Evolutionary conservation across 176 grass and related monocot species (phyloP), one percentile per base, ranked within the genome.

Genomic region (Rhynchospora tenuis): DNA sequence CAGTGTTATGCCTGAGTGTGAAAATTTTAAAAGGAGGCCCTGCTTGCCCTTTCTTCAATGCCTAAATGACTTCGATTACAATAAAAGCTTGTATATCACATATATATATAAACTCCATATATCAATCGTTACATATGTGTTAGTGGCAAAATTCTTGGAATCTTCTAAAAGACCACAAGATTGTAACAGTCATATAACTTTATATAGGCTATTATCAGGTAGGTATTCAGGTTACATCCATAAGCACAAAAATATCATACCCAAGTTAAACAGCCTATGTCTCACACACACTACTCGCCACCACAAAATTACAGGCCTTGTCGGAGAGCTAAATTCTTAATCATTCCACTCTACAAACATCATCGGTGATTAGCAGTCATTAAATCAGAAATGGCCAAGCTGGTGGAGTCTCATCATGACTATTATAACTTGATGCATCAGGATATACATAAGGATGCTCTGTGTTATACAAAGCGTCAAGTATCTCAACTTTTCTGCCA

Each of bases 311-410:
- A 71, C 4, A 71, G 26, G 15, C 24, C 65, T 15, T 15, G 7
- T 71, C 17, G n/a, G 29, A 38, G 16, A 71, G 43, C 19, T 27
- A 9, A 10, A 45, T 61, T 12, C 7, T 86, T 85, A 89, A 23
- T 90, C 90, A 5, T 90, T 91, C 84, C 88, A 90, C 20, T 91
- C 79, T 8, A 90, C 89, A 76, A 90, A 94, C 86, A 92, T 59
- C 26, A 87, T 84, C 0, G 88, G 84, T 90, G 89, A 79, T 88
- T 81, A 48, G 52, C 85, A 15, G 16, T 22, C 9, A 80, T 65
- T 0, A 92, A 28, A 38, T 79, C 87, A 0, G 58, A 3, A 84
- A 83, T 1, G 61, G 74, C 0, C 81, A 23, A 0, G 46, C 70
- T 2, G 73, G 72, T 9, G 67, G 22, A 87, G 87, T 90, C 91